These are phyloP conservation scores for Psidium friedrichsthalianum DNA, from an alignment of 345 rosid genomes.

Conservation along the genomic window DNA sequence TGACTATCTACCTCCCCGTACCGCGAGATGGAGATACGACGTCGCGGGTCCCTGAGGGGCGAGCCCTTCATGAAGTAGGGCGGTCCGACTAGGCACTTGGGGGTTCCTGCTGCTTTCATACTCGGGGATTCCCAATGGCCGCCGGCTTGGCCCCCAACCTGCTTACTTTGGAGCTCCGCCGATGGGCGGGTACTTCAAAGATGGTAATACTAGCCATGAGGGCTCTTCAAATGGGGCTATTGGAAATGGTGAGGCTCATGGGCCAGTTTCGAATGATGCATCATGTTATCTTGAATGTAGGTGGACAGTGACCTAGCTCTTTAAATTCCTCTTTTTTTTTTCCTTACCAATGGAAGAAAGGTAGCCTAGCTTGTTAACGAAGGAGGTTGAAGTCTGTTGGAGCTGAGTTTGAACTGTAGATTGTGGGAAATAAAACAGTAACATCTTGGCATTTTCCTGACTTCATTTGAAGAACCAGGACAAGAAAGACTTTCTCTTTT, in stretches of 20 bases:
- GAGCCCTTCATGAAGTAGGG: constrained; percentile 50
- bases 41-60: constrained; percentile 41
- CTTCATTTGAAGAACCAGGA: too few relatives aligned
- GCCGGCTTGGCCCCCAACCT: constrained; percentile 34
- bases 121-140: constrained; percentile 30
- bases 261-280: constrained; percentile 15
- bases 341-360: too few relatives aligned
- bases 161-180: constrained; percentile 23
- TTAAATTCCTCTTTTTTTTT: too few relatives aligned
- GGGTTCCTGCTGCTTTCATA: constrained; percentile 17
- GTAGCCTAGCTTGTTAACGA: too few relatives aligned
- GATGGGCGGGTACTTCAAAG: constrained; percentile 25
- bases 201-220: constrained; percentile 5
- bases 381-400: too few relatives aligned
- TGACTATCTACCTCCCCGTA: constrained; percentile 65
- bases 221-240: constrained; percentile 10
- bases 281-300: background rate
- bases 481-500: too few relatives aligned
- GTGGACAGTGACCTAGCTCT: too few relatives aligned
- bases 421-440: too few relatives aligned
- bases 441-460: too few relatives aligned
- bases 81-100: constrained; percentile 23
- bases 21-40: constrained; percentile 68
- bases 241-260: constrained; percentile 10
- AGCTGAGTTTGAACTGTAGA: too few relatives aligned